These are phyloP conservation scores for Salicornia ramosissima DNA, from an alignment of 148 eudicot genomes.

Conservation along the genomic window DNA sequence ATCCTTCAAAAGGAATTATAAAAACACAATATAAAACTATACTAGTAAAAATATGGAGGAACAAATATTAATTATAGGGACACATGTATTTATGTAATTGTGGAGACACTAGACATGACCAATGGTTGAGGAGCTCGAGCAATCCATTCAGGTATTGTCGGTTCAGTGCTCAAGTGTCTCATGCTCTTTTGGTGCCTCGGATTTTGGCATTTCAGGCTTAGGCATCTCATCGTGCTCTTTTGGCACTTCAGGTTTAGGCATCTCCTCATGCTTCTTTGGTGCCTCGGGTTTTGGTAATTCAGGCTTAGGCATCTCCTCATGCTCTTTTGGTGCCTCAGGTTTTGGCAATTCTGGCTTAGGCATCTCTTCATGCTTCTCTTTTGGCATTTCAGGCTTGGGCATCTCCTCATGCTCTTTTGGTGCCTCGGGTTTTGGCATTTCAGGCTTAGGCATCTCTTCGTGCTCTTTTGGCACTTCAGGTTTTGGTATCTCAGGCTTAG, in stretches of 20 bases:
- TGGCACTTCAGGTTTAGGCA: constrained; percentile 2
- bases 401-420: constrained; percentile 11
- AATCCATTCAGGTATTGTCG: constrained; percentile 3
- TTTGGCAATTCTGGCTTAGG: constrained; percentile 9
- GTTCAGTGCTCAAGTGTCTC: constrained; percentile 9
- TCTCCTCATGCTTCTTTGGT: neutral
- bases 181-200: neutral
- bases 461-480: constrained; percentile 10
- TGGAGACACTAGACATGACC: no score
- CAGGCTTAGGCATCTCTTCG: constrained; percentile 6
- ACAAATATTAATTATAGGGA: neutral
- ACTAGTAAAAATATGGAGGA: neutral
- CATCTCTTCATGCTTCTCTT: constrained; percentile 9
- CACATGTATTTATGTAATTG: no score
- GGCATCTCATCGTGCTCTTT: no score
- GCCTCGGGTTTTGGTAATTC: constrained; percentile 18
- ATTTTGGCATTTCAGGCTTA: constrained; percentile 6
- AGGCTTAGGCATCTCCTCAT: neutral
- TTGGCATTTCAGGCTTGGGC: constrained; percentile 4
- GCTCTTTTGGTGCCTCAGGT: constrained; percentile 1
- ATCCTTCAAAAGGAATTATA: neutral
- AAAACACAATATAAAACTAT: neutral
- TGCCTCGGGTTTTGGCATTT: constrained; percentile 4
- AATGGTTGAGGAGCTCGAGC: constrained; percentile 10
- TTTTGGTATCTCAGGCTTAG: constrained; percentile 14